phyloP scores from a whole-genome alignment of 2,329 filamentous ascomycete genomes.

The Aspergillus sp. region DNA sequence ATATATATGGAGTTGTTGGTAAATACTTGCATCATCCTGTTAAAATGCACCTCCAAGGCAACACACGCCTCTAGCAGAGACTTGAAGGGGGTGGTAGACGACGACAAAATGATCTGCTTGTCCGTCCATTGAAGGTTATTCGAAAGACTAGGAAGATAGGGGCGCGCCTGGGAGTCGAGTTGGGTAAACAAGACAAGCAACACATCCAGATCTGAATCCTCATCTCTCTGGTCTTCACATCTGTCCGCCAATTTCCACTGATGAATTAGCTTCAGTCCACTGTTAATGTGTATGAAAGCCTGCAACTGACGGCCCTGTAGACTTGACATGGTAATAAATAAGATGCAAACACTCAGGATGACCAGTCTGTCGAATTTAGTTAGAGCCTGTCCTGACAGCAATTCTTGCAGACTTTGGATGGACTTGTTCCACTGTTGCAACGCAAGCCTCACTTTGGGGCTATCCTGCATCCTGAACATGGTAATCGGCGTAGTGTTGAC shows the following conservation, averaged over 20 bases:
- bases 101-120: not conserved
- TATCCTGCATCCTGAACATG: not conserved
- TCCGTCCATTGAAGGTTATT: not conserved
- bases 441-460: not conserved
- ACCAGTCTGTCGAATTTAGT: not conserved
- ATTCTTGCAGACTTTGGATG: conserved; percentile 1
- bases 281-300: conserved; percentile 13
- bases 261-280: conserved; percentile 4
- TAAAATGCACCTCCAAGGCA: not conserved
- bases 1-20: not conserved
- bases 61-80: not conserved
- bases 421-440: conserved; percentile 3
- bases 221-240: not conserved
- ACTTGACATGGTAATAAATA: conserved; percentile 6
- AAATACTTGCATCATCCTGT: not conserved
- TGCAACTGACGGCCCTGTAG: conserved; percentile 5
- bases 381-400: not conserved
- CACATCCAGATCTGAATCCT: not conserved
- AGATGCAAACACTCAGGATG: conserved; percentile 3
- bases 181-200: not conserved
- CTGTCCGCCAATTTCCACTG: conserved; percentile 2
- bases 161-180: conserved; percentile 8
- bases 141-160: not conserved
- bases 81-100: not conserved
- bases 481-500: not conserved